Base-by-base conservation (phyloP, 208 protist genomes). In the Perkinsela sp. region DNA sequence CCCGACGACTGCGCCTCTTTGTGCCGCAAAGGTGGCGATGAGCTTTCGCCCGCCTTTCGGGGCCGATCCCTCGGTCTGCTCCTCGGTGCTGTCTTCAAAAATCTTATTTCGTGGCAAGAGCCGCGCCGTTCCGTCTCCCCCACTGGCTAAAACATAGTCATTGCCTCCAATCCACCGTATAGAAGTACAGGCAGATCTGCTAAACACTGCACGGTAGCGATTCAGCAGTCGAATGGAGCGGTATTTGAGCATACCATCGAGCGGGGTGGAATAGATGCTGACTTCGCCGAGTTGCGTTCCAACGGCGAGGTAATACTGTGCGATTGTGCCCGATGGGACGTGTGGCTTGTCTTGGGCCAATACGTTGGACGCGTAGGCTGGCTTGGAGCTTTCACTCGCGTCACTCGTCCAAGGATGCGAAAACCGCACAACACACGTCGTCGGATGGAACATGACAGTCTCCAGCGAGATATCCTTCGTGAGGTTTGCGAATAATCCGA, bases 161-260 rank as follows among this genome's bases (percentile, higher is more conserved):
- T 83, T 89, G 76, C 90, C 84, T 0, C 74, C 67, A 2, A 80
- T 88, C 86, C 88, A 93, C 71, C 83, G 79, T 66, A 93, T 68
- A 2, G 69, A 71, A 22, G 69, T 71, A 22, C 40, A 57, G 13
- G 6, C 13, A 22, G 40, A 57, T 6, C 22, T 57, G 6, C 13
- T 22, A 22, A 57, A 57, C 57, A 71, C 69, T 40, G 69, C 48
- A 2, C 69, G n/a, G 30, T 28, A 69, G 66, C 69, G 69, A n/a
- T 71, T 71, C 57, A 71, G 40, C 29, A 69, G 48, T 16, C 69
- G 69, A 15, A 71, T 67, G n/a, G 69, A 71, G 6, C 48, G 48
- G 69, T 71, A 71, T 28, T 69, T 40, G 6, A 71, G 6, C 28
- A 71, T 13, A 2, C 66, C 22, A 67, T 28, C 69, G 6, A 28